Evolutionary conservation across 164 flowering plant genomes (phyloP).

Genomic region (Sextonia rubra): DNA sequence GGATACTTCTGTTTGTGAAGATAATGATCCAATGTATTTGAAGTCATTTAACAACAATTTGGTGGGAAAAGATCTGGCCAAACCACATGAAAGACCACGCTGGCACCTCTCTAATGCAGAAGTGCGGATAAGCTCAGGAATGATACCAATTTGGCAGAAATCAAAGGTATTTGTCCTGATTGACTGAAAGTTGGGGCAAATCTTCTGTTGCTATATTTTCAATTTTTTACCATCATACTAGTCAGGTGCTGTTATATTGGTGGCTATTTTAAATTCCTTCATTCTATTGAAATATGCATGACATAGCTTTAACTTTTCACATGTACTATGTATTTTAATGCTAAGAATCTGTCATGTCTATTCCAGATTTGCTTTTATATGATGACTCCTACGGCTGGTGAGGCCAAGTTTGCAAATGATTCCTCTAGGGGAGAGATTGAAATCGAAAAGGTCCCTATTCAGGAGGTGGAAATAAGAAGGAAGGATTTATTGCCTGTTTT

Average conservation of each 20-base stretch:
- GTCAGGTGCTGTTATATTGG: no score
- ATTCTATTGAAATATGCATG: no score
- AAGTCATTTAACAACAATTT: constrained; percentile 9
- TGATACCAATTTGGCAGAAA: constrained; percentile 78
- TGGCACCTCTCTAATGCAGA: constrained; percentile 85
- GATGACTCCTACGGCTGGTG: constrained; percentile 32
- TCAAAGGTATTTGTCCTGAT: constrained; percentile 48
- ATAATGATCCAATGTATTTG: constrained; percentile 23
- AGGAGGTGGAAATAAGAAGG: constrained; percentile 64
- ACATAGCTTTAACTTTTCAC: no score
- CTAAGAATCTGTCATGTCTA: neutral
- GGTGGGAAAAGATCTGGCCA: constrained; percentile 29
- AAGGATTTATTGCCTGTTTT: constrained; percentile 77
- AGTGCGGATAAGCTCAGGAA: constrained; percentile 67
- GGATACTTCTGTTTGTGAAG: constrained; percentile 44
- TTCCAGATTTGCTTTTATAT: constrained; percentile 54
- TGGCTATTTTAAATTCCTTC: no score
- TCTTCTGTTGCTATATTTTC: no score
- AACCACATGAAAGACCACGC: constrained; percentile 49
- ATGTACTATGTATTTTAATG: no score
- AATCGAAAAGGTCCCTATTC: constrained; percentile 55
- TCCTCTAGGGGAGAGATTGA: constrained; percentile 57
- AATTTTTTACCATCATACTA: no score
- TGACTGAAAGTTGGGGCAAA: neutral
- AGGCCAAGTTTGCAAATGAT: constrained; percentile 18